Conservation (phyloP, 129 eudicot species). For the Lactuca saligna region DNA sequence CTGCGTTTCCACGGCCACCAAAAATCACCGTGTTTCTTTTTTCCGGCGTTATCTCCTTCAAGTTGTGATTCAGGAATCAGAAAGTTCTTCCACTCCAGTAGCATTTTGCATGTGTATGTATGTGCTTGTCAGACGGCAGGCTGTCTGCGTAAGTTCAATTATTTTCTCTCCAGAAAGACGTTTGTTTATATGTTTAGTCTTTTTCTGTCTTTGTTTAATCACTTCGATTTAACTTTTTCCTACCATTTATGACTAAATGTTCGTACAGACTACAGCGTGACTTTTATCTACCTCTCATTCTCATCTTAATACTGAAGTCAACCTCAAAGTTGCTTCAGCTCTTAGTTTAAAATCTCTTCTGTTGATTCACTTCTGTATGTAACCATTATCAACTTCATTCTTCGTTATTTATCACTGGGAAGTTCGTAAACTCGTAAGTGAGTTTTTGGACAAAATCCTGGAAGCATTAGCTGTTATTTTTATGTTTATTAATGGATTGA, state of each 20-base stretch:
- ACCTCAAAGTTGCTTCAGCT: constrained; percentile 1
- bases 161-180: neutral
- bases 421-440: neutral
- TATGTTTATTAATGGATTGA: neutral
- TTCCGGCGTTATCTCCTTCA: constrained; percentile 1
- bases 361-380: neutral
- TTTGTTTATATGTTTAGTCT: neutral
- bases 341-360: constrained; percentile 25
- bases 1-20: constrained; percentile 25
- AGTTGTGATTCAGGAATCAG: neutral
- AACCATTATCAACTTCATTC: neutral
- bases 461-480: constrained; percentile 14
- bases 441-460: neutral
- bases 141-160: neutral
- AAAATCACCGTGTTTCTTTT: neutral
- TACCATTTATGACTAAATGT: neutral
- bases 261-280: neutral
- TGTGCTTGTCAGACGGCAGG: constrained; percentile 11
- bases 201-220: neutral
- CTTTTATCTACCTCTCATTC: constrained; percentile 5
- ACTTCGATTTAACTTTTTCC: neutral
- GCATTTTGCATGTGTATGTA: constrained; percentile 9
- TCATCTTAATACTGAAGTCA: constrained; percentile 2
- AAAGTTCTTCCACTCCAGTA: neutral
- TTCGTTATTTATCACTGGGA: neutral